Percentiles rank a stretch among this genome's conserved stretches.
These are phyloP conservation scores for Calonectria pteridis DNA, from an alignment of 2,329 filamentous ascomycete species.

Conservation along the genomic window DNA sequence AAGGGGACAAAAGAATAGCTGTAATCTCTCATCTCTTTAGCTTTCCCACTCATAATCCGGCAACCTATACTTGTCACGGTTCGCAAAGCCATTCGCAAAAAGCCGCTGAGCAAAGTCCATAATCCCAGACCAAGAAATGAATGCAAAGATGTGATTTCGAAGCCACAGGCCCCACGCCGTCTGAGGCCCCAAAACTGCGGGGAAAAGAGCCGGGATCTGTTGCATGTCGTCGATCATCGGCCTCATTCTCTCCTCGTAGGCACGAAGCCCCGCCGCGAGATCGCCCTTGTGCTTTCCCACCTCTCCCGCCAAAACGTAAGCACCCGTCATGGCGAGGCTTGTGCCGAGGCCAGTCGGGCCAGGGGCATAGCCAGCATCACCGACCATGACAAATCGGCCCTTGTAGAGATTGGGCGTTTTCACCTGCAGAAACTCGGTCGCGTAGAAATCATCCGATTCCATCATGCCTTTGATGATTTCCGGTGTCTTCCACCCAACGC, in stretches of 20 bases:
- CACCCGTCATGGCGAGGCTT: slow-evolving; percentile 57
- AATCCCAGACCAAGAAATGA: slow-evolving; percentile 54
- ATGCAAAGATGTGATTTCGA: slow-evolving; percentile 55
- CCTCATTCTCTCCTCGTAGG: slow-evolving; percentile 56
- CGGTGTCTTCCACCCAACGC: slow-evolving; percentile 59
- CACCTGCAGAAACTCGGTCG: slow-evolving; percentile 58
- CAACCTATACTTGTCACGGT: slow-evolving; percentile 47
- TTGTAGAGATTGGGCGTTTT: slow-evolving; percentile 52
- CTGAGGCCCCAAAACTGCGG: slow-evolving; percentile 56
- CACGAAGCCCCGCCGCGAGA: slow-evolving; percentile 47
- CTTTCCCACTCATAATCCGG: slow-evolving; percentile 53
- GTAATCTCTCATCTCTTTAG: background rate
- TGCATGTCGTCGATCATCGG: slow-evolving; percentile 55
- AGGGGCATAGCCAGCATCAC: slow-evolving; percentile 63
- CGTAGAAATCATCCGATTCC: slow-evolving; percentile 59
- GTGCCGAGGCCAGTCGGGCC: slow-evolving; percentile 62
- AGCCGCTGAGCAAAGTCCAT: slow-evolving; percentile 40
- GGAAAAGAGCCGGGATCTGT: slow-evolving; percentile 48
- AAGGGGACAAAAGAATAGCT: background rate
- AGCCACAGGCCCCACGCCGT: slow-evolving; percentile 59
- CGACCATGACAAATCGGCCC: slow-evolving; percentile 61
- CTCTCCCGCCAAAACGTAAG: slow-evolving; percentile 65
- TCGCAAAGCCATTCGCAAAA: slow-evolving; percentile 43
- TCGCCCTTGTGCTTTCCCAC: slow-evolving; percentile 45
- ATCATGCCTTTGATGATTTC: slow-evolving; percentile 52